Conservation (phyloP, 2,329 filamentous ascomycete genomes). For the Fusarium sp. region DNA sequence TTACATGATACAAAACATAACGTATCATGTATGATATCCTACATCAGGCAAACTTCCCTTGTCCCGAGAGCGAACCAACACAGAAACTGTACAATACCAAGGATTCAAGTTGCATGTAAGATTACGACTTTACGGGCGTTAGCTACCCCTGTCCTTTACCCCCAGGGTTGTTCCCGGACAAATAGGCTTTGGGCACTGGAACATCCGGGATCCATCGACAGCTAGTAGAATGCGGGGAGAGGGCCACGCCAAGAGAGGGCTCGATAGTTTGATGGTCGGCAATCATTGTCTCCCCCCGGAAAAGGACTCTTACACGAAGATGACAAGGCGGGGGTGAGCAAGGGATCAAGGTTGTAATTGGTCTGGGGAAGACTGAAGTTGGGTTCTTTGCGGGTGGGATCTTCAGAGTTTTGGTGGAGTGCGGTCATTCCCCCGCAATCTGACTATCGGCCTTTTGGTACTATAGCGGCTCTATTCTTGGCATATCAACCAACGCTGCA, state of each 20-base stretch:
- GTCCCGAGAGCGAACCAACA: conserved; percentile 20
- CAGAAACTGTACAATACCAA: conserved; percentile 7
- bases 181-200: conserved; percentile 17
- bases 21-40: conserved; percentile 6
- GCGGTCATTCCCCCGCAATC: conserved; percentile 16
- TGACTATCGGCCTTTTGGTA: conserved; percentile 3
- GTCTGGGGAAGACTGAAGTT: background rate
- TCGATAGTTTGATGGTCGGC: background rate
- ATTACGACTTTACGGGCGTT: conserved; percentile 35
- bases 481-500: background rate
- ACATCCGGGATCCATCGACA: conserved; percentile 4
- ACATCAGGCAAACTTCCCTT: conserved; percentile 33
- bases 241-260: conserved; percentile 6
- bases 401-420: background rate
- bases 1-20: background rate
- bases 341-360: background rate
- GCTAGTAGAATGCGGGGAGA: conserved; percentile 33
- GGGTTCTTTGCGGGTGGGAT: background rate
- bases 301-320: conserved; percentile 21
- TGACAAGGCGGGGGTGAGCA: conserved; percentile 13
- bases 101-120: conserved; percentile 18
- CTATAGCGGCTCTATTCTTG: conserved; percentile 13
- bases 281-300: conserved; percentile 7
- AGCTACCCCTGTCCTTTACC: conserved; percentile 4
- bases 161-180: conserved; percentile 17